Base-by-base conservation (phyloP, 2,329 filamentous ascomycete genomes). In the Sporothrix schenckii region DNA sequence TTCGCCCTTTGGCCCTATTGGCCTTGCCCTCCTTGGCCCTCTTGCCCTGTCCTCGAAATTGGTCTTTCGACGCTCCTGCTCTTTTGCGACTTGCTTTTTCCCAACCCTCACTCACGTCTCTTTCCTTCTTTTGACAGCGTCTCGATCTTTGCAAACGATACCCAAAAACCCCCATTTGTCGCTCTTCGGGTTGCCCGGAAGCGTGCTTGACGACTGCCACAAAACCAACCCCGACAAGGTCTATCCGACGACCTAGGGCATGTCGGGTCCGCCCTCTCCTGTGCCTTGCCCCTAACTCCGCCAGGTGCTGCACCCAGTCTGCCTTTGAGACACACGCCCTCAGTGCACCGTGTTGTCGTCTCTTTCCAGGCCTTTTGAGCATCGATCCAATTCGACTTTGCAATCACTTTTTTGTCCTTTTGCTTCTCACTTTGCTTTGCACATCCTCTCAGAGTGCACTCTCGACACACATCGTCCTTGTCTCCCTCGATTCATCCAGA, bases 241-340 rank as follows among this genome's bases (percentile, higher is more conserved):
- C 52, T 44, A 39, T 39, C 41, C 66, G 27, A 49, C 41, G 67
- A 34, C 30, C 30, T 60, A 27, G 19, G 49, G 54, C 67, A 52
- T 27, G 44, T 34, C 54, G 24, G 24, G 41, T 41, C 39, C 53
- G 49, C 47, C 7, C 11, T 44, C 41, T 19, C 39, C 14, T 50
- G 61, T 65, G 44, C 19, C 47, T 50, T 50, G 24, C 44, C 61
- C 61, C 44, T 24, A 49, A 52, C 44, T 44, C 30, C 16, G 50
- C 66, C 53, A 68, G 56, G 60, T 69, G 67, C 67, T 53, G 39
- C 56, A n/a, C 56, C 67, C 27, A 44, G 56, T 14, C 67, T n/a
- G n/a, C 21, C 54, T 61, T 34, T 61, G 67, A 69, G 67, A 54
- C 54, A 60, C 54, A 47, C 54, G 47, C 56, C 52, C 56, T 53